Conservation (phyloP, 495 filamentous ascomycete species). For the Cercophora sp. region DNA sequence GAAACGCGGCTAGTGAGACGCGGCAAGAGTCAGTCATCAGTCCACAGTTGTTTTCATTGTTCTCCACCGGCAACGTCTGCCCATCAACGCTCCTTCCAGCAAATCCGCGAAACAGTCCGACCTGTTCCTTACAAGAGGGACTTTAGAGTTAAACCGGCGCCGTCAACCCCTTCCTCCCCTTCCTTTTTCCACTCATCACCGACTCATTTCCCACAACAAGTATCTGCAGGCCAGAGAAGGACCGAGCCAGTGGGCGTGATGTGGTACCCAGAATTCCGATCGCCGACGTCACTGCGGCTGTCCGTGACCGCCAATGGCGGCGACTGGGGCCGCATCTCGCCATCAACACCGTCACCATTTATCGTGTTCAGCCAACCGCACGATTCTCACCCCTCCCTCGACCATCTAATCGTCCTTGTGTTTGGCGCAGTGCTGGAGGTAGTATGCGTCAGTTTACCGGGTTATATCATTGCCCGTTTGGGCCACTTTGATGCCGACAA, state of each 20-base stretch:
- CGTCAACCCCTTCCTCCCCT: neutral
- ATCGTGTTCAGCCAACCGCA: conserved; percentile 30
- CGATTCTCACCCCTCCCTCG: conserved; percentile 58
- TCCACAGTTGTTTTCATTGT: neutral
- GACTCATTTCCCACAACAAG: too few relatives aligned
- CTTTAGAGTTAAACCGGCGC: neutral
- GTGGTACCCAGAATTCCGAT: conserved; percentile 43
- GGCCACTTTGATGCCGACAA: conserved; percentile 92
- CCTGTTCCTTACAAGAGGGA: too few relatives aligned
- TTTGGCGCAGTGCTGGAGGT: conserved; percentile 97
- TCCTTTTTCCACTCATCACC: too few relatives aligned
- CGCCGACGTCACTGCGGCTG: conserved; percentile 63
- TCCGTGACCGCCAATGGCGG: conserved; percentile 40
- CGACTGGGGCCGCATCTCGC: conserved; percentile 14
- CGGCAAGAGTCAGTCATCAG: neutral
- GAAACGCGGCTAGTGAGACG: neutral
- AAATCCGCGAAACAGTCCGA: neutral
- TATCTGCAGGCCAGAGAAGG: neutral
- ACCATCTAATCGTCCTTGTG: conserved; percentile 76
- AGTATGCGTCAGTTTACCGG: conserved; percentile 88
- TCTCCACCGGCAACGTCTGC: neutral
- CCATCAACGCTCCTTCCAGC: conserved; percentile 1
- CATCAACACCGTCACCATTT: conserved; percentile 24
- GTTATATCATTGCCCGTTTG: conserved; percentile 84
- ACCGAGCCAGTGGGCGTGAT: conserved; percentile 15